These are phyloP conservation scores for Sporothrix luriei DNA, from an alignment of 2,329 filamentous ascomycete genomes.

Conservation along the genomic window DNA sequence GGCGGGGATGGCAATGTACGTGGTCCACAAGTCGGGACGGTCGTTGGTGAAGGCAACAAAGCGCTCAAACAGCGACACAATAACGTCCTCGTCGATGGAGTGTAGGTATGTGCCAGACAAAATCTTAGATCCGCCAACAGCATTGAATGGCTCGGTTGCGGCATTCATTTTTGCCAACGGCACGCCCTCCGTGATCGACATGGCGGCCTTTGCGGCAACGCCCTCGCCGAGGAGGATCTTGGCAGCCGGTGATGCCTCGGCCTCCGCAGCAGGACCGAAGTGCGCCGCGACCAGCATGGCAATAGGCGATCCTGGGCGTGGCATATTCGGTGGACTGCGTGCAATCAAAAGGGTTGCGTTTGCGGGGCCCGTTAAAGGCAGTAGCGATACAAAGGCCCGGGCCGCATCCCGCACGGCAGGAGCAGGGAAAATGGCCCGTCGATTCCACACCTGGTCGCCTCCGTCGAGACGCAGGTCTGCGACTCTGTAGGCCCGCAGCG, in stretches of 20 bases:
- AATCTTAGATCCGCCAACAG: not conserved
- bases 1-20: not conserved
- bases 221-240: not conserved
- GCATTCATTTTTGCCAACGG: slow-evolving; percentile 10
- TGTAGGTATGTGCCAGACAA: slow-evolving; percentile 5
- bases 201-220: not conserved
- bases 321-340: not conserved
- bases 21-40: not conserved
- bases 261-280: not conserved
- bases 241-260: not conserved
- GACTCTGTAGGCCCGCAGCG: slow-evolving; percentile 38
- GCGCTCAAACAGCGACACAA: slow-evolving; percentile 17
- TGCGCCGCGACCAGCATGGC: not conserved
- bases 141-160: not conserved
- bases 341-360: not conserved
- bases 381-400: not conserved
- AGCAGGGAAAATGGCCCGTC: slow-evolving; percentile 41
- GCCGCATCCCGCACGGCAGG: slow-evolving; percentile 33
- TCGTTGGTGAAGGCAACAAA: slow-evolving; percentile 21
- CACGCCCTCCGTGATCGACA: slow-evolving; percentile 12
- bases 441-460: slow-evolving; percentile 42
- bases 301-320: not conserved
- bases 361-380: not conserved
- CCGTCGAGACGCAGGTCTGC: slow-evolving; percentile 38
- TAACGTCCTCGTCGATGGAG: not conserved